Conservation (phyloP, 148 eudicot species). For the Chenopodium album region DNA sequence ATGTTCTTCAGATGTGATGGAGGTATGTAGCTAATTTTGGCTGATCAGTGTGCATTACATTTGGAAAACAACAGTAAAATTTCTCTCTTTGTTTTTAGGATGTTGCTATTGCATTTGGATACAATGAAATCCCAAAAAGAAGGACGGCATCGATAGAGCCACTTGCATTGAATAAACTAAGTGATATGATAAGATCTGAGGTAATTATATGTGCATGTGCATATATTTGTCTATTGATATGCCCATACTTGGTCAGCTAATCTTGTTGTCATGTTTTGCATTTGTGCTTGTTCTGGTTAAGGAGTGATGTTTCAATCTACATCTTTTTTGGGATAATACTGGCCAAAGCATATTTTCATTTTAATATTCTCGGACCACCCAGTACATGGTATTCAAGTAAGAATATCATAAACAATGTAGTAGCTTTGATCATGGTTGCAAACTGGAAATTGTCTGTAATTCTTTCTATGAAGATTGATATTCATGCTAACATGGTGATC, state of each 20-base stretch:
- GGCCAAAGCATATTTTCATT: not conserved
- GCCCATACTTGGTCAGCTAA: not conserved
- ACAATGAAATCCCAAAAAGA: conserved; percentile 80
- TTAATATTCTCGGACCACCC: too few species aligned
- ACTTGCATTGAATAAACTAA: conserved; percentile 59
- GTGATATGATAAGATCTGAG: conserved; percentile 78
- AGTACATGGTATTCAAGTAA: not conserved
- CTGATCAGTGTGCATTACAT: not conserved
- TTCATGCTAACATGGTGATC: not conserved
- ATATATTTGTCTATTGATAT: not conserved
- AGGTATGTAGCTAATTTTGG: conserved; percentile 42
- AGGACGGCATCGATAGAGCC: conserved; percentile 76
- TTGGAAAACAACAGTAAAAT: not conserved
- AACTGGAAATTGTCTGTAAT: not conserved
- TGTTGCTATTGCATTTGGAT: conserved; percentile 98
- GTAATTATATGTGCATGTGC: conserved; percentile 32
- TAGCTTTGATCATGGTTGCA: not conserved
- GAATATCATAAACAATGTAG: not conserved
- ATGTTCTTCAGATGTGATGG: conserved; percentile 97
- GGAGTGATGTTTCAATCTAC: not conserved
- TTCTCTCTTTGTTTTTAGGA: conserved; percentile 43
- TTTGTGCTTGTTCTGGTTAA: not conserved
- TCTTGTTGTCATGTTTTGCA: not conserved
- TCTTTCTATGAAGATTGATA: not conserved
- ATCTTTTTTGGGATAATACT: conserved; percentile 4